Evolutionary conservation across 78 protist species (phyloP), one percentile per base, ranked within the genome.

Genomic region (Cavenderia fasciculata): DNA sequence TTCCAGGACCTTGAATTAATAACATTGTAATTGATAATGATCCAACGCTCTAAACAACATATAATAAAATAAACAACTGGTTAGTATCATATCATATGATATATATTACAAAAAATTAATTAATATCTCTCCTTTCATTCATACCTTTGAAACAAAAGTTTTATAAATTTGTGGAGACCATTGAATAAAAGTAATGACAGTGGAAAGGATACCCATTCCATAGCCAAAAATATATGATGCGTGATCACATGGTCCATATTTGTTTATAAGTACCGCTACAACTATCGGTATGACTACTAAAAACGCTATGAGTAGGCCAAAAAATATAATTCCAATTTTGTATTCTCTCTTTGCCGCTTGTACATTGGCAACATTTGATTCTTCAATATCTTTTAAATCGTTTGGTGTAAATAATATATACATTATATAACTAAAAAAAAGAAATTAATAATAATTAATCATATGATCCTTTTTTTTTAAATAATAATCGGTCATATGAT

Each of bases 131-230:
- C 16, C 11, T 38, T 51, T 47, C 6, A 19, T 19, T 8, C 54
- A n/a, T 59, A 78, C 87, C 54, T 87, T 87, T 44, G 43, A n/a
- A 16, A 62, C 21, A 14, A 52, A 62, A 0, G 93, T 87, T 59
- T 74, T 87, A 59, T 77, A 87, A 12, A 87, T 72, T 51, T 87
- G 93, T 61, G 93, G 93, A 47, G 93, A 75, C 93, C 93, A 87
- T 74, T 87, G 93, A 25, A 87, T 34, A 59, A 87, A 75, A 11
- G 93, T 87, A 21, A 87, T 23, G 25, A 87, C 31, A 1, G 78
- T 70, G 5, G 86, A 74, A 25, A 70, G 21, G 2, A 74, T 74
- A 31, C 93, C 93, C 70, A 74, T 61, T 21, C 51, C 19, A 59
- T 87, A 69, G 12, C 93, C 93, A 46, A 74, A 74, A 8, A 61